Percentiles rank a stretch among this genome's conserved stretches.
phyloP scores from a whole-genome alignment of 192 early-diverging fungal genomes.

The Phlyctochytrium arcticum region DNA sequence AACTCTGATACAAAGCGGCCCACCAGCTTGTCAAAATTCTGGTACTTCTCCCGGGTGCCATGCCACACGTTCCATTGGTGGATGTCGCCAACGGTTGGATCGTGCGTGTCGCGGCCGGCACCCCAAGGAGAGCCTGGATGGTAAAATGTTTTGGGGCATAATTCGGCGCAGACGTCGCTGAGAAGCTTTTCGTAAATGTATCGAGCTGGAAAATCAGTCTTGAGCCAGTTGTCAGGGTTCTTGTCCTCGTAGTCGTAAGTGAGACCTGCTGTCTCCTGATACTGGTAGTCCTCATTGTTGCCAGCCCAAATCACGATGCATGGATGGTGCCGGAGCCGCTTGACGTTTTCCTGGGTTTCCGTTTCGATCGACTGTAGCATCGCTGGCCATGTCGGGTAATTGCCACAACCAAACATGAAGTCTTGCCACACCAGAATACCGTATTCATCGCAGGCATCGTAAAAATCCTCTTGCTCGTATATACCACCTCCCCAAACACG shows the following conservation, averaged over 20 bases:
- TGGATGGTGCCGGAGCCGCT: conserved; percentile 43
- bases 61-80: conserved; percentile 48
- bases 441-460: conserved; percentile 46
- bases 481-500: conserved; percentile 63
- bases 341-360: conserved; percentile 39
- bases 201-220: conserved; percentile 24
- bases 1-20: conserved; percentile 39
- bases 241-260: conserved; percentile 38
- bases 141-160: conserved; percentile 11
- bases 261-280: conserved; percentile 41
- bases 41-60: conserved; percentile 32
- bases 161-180: conserved; percentile 5
- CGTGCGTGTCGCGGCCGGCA: conserved; percentile 4
- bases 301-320: conserved; percentile 50
- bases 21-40: conserved; percentile 27
- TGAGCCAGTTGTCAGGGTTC: conserved; percentile 18
- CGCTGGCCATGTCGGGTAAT: too few relatives aligned
- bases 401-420: conserved; percentile 61
- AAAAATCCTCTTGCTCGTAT: conserved; percentile 48
- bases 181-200: conserved; percentile 30
- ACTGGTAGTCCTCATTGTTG: conserved; percentile 57
- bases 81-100: conserved; percentile 24
- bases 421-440: conserved; percentile 62
- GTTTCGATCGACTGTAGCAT: too few relatives aligned
- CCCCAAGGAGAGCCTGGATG: conserved; percentile 22